A percentile compares a stretch with the other conserved stretches of the same genome.
phyloP scores from a whole-genome alignment of 257 asterid species.

The Solanum phureja region DNA sequence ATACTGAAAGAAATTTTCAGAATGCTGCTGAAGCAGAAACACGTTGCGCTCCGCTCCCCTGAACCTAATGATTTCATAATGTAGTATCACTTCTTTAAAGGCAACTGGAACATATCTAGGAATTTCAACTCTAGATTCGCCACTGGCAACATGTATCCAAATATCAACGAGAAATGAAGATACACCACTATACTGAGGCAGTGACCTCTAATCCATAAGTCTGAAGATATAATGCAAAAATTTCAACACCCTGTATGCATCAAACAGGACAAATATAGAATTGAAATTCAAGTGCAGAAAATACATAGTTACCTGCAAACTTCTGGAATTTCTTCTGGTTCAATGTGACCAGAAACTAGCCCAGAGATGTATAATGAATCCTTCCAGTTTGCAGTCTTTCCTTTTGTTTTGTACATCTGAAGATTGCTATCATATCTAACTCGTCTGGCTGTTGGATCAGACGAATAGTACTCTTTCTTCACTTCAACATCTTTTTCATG shows the following conservation, averaged over 20 bases:
- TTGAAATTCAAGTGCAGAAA: neutral
- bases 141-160: neutral
- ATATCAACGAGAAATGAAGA: neutral
- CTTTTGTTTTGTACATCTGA: constrained; percentile 27
- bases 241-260: neutral
- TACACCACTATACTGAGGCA: neutral
- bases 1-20: too few relatives aligned
- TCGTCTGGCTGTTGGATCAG: neutral
- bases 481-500: too few relatives aligned
- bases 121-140: neutral
- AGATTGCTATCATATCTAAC: constrained; percentile 46
- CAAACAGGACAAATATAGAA: neutral
- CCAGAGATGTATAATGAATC: constrained; percentile 43
- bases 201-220: neutral
- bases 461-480: too few relatives aligned
- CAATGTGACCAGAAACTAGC: neutral
- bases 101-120: too few relatives aligned
- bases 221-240: neutral
- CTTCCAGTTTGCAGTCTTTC: constrained; percentile 48
- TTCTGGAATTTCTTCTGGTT: constrained; percentile 41
- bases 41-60: neutral
- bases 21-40: too few relatives aligned
- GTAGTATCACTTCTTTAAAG: too few relatives aligned
- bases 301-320: constrained; percentile 31
- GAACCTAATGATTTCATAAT: neutral